Conservation (phyloP, 2,329 filamentous ascomycete genomes). For the Phyllosticta citribraziliensis region DNA sequence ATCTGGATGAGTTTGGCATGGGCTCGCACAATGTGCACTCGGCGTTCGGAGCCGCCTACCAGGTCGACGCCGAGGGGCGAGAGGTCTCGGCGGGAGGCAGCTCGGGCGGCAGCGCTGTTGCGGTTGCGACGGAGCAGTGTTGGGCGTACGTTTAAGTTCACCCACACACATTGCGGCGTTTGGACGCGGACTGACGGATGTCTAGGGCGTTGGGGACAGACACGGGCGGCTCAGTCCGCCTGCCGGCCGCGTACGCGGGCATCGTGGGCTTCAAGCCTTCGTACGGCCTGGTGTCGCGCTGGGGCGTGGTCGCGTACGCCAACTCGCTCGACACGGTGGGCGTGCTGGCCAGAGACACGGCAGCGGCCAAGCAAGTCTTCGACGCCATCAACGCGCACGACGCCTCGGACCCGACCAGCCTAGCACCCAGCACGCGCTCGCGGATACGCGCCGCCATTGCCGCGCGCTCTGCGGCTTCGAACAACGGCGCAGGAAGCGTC, state of each 20-base stretch:
- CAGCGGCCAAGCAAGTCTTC: constrained; percentile 37
- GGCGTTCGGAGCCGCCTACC: constrained; percentile 47
- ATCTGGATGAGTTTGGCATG: constrained; percentile 96
- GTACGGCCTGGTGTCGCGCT: constrained; percentile 77
- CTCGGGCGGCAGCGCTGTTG: constrained; percentile 86
- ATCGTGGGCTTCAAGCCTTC: constrained; percentile 83
- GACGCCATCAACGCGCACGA: constrained; percentile 52
- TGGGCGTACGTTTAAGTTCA: constrained; percentile 39
- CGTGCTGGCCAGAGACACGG: constrained; percentile 51
- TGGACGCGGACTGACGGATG: constrained; percentile 13
- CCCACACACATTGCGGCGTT: no score
- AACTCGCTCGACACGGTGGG: constrained; percentile 91
- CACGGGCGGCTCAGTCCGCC: constrained; percentile 78
- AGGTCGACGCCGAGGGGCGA: constrained; percentile 13
- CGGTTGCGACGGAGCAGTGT: constrained; percentile 57
- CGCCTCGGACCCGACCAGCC: constrained; percentile 62
- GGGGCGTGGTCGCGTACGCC: constrained; percentile 82
- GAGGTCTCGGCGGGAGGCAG: constrained; percentile 69
- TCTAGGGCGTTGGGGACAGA: constrained; percentile 74
- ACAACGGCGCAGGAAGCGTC: not conserved
- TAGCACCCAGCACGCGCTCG: constrained; percentile 47
- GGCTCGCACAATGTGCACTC: constrained; percentile 71
- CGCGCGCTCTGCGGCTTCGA: not conserved
- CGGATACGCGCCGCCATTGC: constrained; percentile 17
- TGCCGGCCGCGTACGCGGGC: constrained; percentile 81